Evolutionary conservation across 768 basidiomycete species (phyloP).

Genomic region (Hortiboletus campestris): DNA sequence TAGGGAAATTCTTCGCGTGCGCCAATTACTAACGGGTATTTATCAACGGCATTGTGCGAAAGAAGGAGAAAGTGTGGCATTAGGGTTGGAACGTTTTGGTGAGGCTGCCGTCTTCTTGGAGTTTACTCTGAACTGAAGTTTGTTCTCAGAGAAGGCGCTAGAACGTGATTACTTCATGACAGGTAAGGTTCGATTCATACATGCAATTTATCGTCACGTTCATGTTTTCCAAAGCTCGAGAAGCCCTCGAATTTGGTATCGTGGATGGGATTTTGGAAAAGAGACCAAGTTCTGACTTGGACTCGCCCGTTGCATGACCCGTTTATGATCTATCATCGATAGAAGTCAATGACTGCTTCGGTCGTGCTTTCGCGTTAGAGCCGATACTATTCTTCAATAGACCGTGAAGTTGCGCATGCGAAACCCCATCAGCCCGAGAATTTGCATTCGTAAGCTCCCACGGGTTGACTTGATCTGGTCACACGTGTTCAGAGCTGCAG

Average conservation of each 20-base stretch:
- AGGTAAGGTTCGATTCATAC: slow-evolving; percentile 39
- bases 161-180: slow-evolving; percentile 98
- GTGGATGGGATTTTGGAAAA: slow-evolving; percentile 90
- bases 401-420: neutral
- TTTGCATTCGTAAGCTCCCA: slow-evolving; percentile 14
- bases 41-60: slow-evolving; percentile 84
- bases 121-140: slow-evolving; percentile 21
- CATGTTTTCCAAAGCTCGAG: slow-evolving; percentile 56
- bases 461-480: slow-evolving; percentile 14
- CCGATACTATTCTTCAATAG: neutral
- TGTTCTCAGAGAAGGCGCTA: slow-evolving; percentile 69
- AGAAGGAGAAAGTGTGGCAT: slow-evolving; percentile 59
- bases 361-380: slow-evolving; percentile 8
- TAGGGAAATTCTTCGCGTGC: slow-evolving; percentile 89
- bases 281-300: slow-evolving; percentile 54
- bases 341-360: slow-evolving; percentile 9
- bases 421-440: slow-evolving; percentile 12
- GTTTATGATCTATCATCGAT: slow-evolving; percentile 8
- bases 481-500: slow-evolving; percentile 24
- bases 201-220: slow-evolving; percentile 19
- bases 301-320: slow-evolving; percentile 20
- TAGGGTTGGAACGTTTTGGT: slow-evolving; percentile 79
- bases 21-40: slow-evolving; percentile 79
- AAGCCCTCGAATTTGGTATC: slow-evolving; percentile 89
- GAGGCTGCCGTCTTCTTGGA: slow-evolving; percentile 29